phyloP scores from a whole-genome alignment of 805 yeast species.

The Pichia sporocuriosa region DNA sequence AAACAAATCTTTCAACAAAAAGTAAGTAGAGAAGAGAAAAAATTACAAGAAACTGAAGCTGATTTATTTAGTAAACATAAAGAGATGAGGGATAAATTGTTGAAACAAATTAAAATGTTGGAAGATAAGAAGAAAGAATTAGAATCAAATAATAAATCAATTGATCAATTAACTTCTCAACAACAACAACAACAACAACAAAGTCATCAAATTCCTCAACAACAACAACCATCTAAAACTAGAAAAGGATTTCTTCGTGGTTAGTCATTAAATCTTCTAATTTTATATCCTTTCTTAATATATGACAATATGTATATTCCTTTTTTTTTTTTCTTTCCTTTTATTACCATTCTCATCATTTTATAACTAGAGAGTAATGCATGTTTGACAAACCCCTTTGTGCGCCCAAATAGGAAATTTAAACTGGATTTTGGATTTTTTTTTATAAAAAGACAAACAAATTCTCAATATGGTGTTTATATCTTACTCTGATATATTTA shows the following conservation, averaged over 20 bases:
- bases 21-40: constrained; percentile 94
- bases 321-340: constrained; percentile 1
- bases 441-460: too few relatives aligned
- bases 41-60: constrained; percentile 92
- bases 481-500: too few relatives aligned
- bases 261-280: constrained; percentile 6
- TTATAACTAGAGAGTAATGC: constrained; percentile 1
- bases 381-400: too few relatives aligned
- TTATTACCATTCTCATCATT: not conserved
- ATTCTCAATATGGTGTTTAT: too few relatives aligned
- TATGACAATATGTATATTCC: too few relatives aligned
- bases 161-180: too few relatives aligned
- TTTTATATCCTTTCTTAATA: too few relatives aligned
- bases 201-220: constrained; percentile 11
- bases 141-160: constrained; percentile 37
- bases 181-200: constrained; percentile 26
- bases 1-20: constrained; percentile 93
- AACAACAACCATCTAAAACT: constrained; percentile 43
- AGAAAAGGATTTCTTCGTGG: constrained; percentile 76
- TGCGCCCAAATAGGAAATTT: too few relatives aligned
- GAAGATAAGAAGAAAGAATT: constrained; percentile 86
- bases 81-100: constrained; percentile 92
- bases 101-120: constrained; percentile 79
- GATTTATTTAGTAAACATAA: constrained; percentile 92
- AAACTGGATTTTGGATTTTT: too few relatives aligned